Base-by-base conservation (phyloP, 1,284 basidiomycete genomes). In the Malassezia sp. region DNA sequence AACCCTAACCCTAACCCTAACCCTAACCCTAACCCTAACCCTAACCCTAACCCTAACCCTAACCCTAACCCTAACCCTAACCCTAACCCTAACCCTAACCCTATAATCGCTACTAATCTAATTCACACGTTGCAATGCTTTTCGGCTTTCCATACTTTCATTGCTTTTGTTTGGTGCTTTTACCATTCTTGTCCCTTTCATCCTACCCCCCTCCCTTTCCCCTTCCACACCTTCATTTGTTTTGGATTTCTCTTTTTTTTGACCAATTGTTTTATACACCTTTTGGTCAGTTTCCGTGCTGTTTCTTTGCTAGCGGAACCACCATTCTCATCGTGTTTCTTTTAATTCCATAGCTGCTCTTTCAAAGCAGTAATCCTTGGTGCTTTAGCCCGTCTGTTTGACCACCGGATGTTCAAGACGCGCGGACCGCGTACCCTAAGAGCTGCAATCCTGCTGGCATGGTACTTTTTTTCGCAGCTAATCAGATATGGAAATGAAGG, bases 1-100 rank as follows among this genome's bases (percentile, higher is more conserved):
- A 38, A 39, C 12, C 26, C 38, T 39, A 39, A 39, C 23, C 28
- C 39, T 41, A 41, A 41, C 27, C 28, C 39, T 42, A 42, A 42
- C 23, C 28, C 41, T 42, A 42, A 42, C 27, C 30, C 41, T 42
- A 42, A 42, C 27, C 30, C 41, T 42, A 42, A 42, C 27, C 30
- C 41, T 42, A 42, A 42, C 27, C 30, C 41, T 42, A 42, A 33
- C 18, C 41, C 30, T 34, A 33, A 42, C 30, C 32, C 30, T 42
- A 42, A 42, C 30, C 30, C 41, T 34, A 34, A 42, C 18, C 30
- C 41, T 42, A 42, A 35, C 27, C 28, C 31, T 42, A 42, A 42
- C 30, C 27, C 39, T 41, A 41, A 41, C 27, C 30, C 41, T 42
- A 42, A 42, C 20, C 21, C 41, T 42, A 29, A 35, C 30, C 23